A percentile compares a stretch with the other conserved stretches of the same genome.
These are phyloP conservation scores for Tympanopsis confertula DNA, from an alignment of 2,329 filamentous ascomycete genomes.

Conservation along the genomic window DNA sequence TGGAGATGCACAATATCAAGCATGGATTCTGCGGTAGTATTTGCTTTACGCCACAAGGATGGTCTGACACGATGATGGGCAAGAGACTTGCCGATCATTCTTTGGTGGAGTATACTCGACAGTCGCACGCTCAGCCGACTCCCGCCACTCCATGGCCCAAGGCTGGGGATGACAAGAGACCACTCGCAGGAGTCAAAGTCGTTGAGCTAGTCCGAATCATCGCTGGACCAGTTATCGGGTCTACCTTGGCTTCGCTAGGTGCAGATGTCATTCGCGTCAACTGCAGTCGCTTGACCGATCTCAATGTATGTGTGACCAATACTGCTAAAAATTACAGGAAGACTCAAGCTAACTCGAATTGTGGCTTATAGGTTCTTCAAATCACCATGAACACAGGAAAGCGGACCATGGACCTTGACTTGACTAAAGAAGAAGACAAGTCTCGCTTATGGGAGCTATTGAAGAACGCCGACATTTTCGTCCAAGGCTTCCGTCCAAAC, in stretches of 20 bases:
- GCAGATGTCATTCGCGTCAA: background rate
- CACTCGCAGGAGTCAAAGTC: constrained; percentile 32
- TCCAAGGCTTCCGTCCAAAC: background rate
- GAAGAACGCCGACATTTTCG: background rate
- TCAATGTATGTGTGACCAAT: too few species aligned
- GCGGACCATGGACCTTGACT: background rate
- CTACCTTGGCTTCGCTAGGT: background rate
- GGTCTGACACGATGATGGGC: constrained; percentile 29
- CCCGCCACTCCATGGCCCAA: constrained; percentile 18
- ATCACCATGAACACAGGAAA: background rate
- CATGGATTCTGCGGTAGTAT: constrained; percentile 29
- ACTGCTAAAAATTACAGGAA: too few species aligned
- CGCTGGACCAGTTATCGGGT: background rate
- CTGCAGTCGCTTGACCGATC: background rate
- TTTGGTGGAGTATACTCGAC: constrained; percentile 23
- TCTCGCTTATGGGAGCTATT: background rate
- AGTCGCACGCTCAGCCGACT: constrained; percentile 19
- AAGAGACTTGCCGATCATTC: constrained; percentile 25
- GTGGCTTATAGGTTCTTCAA: too few species aligned
- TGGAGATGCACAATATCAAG: constrained; percentile 25
- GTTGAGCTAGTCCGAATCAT: constrained; percentile 22
- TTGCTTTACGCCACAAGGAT: constrained; percentile 28
- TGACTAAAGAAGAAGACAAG: background rate
- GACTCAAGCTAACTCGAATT: too few species aligned
- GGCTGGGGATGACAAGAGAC: constrained; percentile 14